These are phyloP conservation scores for Penicillium thymicola DNA, from an alignment of 2,329 filamentous ascomycete species.

Conservation along the genomic window DNA sequence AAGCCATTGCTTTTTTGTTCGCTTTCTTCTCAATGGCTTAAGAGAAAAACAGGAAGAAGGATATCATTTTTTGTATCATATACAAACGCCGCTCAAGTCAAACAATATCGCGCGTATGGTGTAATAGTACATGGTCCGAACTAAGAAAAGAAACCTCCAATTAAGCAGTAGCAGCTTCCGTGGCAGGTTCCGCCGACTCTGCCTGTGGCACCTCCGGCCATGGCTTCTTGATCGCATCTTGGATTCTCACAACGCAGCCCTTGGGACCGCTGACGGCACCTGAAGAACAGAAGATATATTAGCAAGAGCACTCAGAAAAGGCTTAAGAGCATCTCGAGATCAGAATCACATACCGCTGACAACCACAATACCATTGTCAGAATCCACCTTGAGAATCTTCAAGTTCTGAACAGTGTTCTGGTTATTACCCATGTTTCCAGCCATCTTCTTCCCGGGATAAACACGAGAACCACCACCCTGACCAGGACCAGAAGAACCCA, in stretches of 20 bases:
- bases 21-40: not conserved
- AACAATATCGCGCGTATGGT: constrained; percentile 31
- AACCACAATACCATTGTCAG: constrained; percentile 80
- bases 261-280: constrained; percentile 81
- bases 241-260: constrained; percentile 76
- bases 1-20: not conserved
- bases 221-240: constrained; percentile 87
- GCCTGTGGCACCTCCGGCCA: constrained; percentile 54
- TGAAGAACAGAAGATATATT: constrained; percentile 26
- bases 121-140: constrained; percentile 38
- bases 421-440: constrained; percentile 89
- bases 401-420: constrained; percentile 88
- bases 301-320: constrained; percentile 4
- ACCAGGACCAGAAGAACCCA: constrained; percentile 83
- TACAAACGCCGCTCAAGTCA: constrained; percentile 39
- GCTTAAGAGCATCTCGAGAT: not conserved
- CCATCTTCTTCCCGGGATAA: constrained; percentile 95
- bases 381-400: constrained; percentile 82
- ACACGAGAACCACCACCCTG: constrained; percentile 93
- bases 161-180: constrained; percentile 30
- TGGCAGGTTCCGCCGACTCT: constrained; percentile 27
- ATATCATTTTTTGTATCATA: constrained; percentile 43
- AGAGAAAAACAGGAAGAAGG: constrained; percentile 25
- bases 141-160: not conserved
- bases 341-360: constrained; percentile 63